Conservation (phyloP, 495 filamentous ascomycete species). For the Penicillium waksmanii region DNA sequence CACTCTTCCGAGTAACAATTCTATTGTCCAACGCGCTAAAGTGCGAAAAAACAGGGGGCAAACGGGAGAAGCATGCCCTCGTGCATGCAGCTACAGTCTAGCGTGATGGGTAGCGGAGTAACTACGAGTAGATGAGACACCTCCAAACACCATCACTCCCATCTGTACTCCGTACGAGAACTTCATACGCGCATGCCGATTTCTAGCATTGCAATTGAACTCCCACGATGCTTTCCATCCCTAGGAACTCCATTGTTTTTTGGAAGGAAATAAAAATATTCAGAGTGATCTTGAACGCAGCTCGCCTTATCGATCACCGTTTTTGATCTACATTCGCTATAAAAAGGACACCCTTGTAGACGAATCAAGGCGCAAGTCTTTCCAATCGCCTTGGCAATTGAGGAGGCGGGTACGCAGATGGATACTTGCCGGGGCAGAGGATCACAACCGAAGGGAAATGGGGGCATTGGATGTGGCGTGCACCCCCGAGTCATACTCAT, state of each 20-base stretch:
- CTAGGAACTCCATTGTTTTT: not conserved
- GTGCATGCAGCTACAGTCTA: slow-evolving; percentile 1
- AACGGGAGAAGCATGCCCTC: not conserved
- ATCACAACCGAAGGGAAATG: not conserved
- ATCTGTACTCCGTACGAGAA: not conserved
- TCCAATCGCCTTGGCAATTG: not conserved
- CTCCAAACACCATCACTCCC: not conserved
- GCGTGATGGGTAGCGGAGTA: not conserved
- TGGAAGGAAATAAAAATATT: not conserved
- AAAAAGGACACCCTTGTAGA: not conserved
- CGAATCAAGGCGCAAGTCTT: slow-evolving; percentile 1
- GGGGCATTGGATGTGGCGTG: not conserved
- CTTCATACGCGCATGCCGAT: not conserved
- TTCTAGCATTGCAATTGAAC: not conserved
- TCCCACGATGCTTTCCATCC: not conserved
- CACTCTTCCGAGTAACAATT: not conserved
- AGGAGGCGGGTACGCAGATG: not conserved
- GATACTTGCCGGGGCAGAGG: not conserved
- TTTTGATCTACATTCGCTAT: slow-evolving; percentile 11
- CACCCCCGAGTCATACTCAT: not conserved
- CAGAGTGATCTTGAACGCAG: slow-evolving; percentile 5
- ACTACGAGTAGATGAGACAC: not conserved
- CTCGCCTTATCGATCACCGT: slow-evolving; percentile 5
- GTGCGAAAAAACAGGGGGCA: not conserved
- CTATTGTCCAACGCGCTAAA: not conserved